Base-by-base conservation (phyloP, 495 filamentous ascomycete species). In the Neurospora intermedia region DNA sequence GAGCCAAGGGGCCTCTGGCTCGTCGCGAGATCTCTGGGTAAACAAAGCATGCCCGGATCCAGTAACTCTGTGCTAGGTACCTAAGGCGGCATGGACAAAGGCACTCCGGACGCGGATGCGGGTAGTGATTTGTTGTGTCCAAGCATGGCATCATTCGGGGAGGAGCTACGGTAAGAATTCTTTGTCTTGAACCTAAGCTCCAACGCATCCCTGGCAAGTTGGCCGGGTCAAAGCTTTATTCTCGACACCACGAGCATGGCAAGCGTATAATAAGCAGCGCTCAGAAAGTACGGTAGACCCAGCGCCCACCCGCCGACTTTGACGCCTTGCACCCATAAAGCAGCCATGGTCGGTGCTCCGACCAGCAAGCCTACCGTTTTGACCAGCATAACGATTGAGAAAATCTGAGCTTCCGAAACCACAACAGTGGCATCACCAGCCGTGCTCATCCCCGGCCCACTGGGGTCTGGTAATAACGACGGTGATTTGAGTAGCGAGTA, bases 351-450 rank as follows among this genome's bases (percentile, higher is more conserved):
- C 10, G 79, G 78, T 1, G 83, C 82, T 2, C 84, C 84, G 2
- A 84, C 70, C 41, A 85, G 69, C 40, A 81, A 80, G 11, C 83
- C 84, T 0, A 84, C 74, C n/a, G 82, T 82, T 73, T 81, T 80
- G 2, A 83, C 80, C 76, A 85, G 77, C 84, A 85, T 85, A 18
- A 83, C 82, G 42, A 84, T 81, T 23, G 84, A 84, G 71, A 84
- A 83, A 23, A 85, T 75, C 54, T 82, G 82, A 23, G 76, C 77
- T 73, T 80, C 74, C 38, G 79, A 74, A 39, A 76, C 73, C 15
- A 70, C 46, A 15, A 62, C 43, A 9, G 69, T 75, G n/a, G 70
- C 31, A 16, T 43, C 41, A n/a, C 39, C 42, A 9, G 80, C 75
- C 2, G 43, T n/a, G 43, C 46, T 54, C 23, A 27, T 59, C 1